Conservation (phyloP, 305 asterid species). For the Solanum hybrid region DNA sequence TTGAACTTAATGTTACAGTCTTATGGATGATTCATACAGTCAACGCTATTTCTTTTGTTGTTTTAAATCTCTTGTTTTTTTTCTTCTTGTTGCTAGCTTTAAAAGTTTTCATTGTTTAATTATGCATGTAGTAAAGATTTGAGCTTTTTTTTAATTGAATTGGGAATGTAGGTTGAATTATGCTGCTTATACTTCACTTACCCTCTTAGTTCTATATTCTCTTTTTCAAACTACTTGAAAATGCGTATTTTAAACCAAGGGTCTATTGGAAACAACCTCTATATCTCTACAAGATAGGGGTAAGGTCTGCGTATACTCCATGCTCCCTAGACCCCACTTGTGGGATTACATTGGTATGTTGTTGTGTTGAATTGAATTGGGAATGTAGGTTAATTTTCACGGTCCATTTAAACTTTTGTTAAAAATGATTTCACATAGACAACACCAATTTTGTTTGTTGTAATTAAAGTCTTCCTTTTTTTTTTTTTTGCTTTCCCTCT, state of each 20-base stretch:
- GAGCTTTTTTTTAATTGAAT: not conserved
- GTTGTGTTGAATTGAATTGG: not conserved
- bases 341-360: not conserved
- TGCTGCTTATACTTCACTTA: not conserved
- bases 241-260: not conserved
- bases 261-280: not conserved
- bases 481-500: not conserved
- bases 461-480: not conserved
- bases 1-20: not conserved
- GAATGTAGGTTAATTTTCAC: not conserved
- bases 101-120: not conserved
- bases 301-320: not conserved
- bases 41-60: not conserved
- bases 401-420: not conserved
- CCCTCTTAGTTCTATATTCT: not conserved
- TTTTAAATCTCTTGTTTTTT: not conserved
- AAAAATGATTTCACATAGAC: not conserved
- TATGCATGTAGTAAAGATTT: not conserved
- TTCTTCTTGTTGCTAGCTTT: not conserved
- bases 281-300: not conserved
- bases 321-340: not conserved
- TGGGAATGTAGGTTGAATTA: not conserved
- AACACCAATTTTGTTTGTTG: not conserved
- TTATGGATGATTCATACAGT: not conserved
- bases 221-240: not conserved